These are phyloP conservation scores for Auriscalpium microsporum DNA, from an alignment of 768 basidiomycete genomes.

Conservation along the genomic window DNA sequence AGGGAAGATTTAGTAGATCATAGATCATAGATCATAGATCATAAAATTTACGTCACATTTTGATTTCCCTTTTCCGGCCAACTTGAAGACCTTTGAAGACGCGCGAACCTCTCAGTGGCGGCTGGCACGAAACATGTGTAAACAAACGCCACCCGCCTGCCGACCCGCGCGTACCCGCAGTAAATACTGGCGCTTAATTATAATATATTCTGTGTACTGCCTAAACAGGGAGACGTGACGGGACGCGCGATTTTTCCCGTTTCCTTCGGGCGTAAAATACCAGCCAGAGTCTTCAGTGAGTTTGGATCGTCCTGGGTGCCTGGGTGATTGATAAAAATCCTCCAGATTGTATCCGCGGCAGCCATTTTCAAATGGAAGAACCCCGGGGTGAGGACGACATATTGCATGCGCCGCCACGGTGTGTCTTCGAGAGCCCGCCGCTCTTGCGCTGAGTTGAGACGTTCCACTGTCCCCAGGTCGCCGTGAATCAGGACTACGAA, in stretches of 20 bases:
- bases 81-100: too few relatives aligned
- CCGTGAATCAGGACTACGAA: not conserved
- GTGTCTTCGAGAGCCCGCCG: not conserved
- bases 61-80: too few relatives aligned
- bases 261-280: slow-evolving; percentile 19
- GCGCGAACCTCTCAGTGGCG: too few relatives aligned
- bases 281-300: slow-evolving; percentile 8
- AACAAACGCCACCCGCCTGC: too few relatives aligned
- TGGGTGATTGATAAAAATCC: slow-evolving; percentile 5
- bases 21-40: too few relatives aligned
- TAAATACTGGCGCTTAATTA: too few relatives aligned
- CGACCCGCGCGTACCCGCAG: too few relatives aligned
- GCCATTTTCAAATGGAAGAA: slow-evolving; percentile 28
- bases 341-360: slow-evolving; percentile 4
- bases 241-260: slow-evolving; percentile 13
- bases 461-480: not conserved
- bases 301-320: slow-evolving; percentile 8
- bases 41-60: too few relatives aligned
- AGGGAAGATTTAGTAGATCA: too few relatives aligned
- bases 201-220: too few relatives aligned
- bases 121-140: too few relatives aligned
- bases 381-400: slow-evolving; percentile 14
- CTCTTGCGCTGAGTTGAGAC: not conserved
- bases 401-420: not conserved
- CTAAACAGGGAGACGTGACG: too few relatives aligned